These are phyloP conservation scores for Boletus tomentosulus DNA, from an alignment of 768 basidiomycete genomes.

Conservation along the genomic window DNA sequence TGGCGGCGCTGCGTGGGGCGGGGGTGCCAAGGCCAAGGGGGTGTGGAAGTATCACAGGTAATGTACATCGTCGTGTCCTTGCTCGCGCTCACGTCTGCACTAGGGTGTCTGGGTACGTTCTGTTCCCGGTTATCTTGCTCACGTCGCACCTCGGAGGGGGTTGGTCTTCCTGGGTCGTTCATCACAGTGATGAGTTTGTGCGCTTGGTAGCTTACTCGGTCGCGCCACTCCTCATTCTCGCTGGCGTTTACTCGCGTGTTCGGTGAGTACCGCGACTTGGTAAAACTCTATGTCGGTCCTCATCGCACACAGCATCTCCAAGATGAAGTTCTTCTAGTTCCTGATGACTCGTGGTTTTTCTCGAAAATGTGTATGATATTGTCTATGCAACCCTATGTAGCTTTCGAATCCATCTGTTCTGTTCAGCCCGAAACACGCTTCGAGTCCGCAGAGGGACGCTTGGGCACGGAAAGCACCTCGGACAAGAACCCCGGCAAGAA, in stretches of 20 bases:
- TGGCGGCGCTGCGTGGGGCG: conserved; percentile 64
- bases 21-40: conserved; percentile 62
- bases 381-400: conserved; percentile 2
- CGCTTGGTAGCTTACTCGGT: conserved; percentile 50
- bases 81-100: conserved; percentile 1
- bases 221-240: conserved; percentile 47
- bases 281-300: background rate
- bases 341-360: background rate
- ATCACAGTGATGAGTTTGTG: conserved; percentile 34
- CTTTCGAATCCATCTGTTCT: conserved; percentile 1
- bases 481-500: conserved; percentile 89
- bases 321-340: conserved; percentile 54
- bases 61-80: conserved; percentile 2
- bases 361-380: background rate
- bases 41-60: conserved; percentile 86
- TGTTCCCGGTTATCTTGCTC: conserved; percentile 56
- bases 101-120: conserved; percentile 70
- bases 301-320: conserved; percentile 44
- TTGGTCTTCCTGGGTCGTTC: conserved; percentile 57
- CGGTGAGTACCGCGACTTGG: conserved; percentile 36
- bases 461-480: conserved; percentile 54
- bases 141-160: conserved; percentile 69
- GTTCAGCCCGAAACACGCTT: conserved; percentile 12
- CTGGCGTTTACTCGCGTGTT: conserved; percentile 42
- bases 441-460: conserved; percentile 11